Conservation (phyloP, 2,329 filamentous ascomycete species). For the Arachnopeziza araneosa region DNA sequence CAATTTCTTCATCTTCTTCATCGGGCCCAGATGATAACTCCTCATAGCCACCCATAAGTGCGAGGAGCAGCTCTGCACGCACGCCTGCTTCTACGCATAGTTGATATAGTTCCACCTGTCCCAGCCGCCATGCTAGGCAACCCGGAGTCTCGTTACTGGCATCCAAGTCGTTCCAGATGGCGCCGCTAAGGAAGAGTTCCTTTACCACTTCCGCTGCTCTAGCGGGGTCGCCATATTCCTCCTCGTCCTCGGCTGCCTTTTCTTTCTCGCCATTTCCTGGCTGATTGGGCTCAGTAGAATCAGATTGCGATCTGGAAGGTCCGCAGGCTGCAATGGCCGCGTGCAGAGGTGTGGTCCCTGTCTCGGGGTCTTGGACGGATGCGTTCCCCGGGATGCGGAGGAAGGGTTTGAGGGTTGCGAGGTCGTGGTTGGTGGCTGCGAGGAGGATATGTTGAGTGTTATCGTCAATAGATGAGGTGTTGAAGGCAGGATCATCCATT, state of each 20-base stretch:
- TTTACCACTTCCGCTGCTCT: constrained; percentile 63
- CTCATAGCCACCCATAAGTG: constrained; percentile 77
- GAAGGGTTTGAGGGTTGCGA: constrained; percentile 27
- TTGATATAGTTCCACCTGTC: constrained; percentile 67
- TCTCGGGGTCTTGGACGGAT: constrained; percentile 78
- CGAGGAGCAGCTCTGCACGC: constrained; percentile 80
- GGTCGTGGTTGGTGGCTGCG: constrained; percentile 56
- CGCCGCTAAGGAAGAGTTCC: constrained; percentile 78
- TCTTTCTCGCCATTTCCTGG: constrained; percentile 22
- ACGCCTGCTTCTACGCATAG: constrained; percentile 86
- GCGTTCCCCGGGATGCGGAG: constrained; percentile 42
- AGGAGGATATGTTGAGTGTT: constrained; percentile 56
- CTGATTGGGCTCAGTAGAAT: not conserved
- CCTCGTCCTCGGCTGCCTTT: constrained; percentile 31
- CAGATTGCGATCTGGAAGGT: constrained; percentile 16
- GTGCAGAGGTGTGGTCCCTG: constrained; percentile 83
- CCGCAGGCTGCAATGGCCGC: constrained; percentile 78
- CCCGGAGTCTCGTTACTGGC: constrained; percentile 82
- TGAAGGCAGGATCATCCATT: constrained; percentile 29
- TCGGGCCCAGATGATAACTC: constrained; percentile 50
- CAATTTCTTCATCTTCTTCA: constrained; percentile 29
- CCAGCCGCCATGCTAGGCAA: constrained; percentile 70
- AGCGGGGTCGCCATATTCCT: constrained; percentile 38
- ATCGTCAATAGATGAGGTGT: constrained; percentile 14
- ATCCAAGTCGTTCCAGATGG: constrained; percentile 97